Conservation (phyloP, 2,329 filamentous ascomycete species). For the Phaeosphaeria sp. region DNA sequence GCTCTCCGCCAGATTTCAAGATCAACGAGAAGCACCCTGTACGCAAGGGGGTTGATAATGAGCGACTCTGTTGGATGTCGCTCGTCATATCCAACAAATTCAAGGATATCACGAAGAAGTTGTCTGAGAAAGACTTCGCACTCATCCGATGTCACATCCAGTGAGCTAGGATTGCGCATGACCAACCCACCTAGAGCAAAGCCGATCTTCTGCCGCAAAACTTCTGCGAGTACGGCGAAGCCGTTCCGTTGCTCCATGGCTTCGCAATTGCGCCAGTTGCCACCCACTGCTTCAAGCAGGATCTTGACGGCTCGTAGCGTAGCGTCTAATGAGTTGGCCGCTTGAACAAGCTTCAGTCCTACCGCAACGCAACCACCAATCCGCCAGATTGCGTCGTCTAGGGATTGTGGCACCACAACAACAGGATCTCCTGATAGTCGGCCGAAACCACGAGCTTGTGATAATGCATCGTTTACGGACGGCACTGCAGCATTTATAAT, state of each 20-base stretch:
- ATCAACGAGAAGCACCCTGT: constrained; percentile 89
- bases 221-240: constrained; percentile 83
- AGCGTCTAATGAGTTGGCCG: constrained; percentile 72
- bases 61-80: constrained; percentile 83
- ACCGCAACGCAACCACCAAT: constrained; percentile 90
- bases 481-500: constrained; percentile 89
- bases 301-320: constrained; percentile 81
- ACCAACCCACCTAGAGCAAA: constrained; percentile 51
- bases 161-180: constrained; percentile 55
- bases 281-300: constrained; percentile 82
- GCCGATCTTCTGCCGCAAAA: constrained; percentile 83
- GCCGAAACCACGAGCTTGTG: constrained; percentile 78
- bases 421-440: constrained; percentile 84
- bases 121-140: constrained; percentile 61
- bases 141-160: constrained; percentile 47
- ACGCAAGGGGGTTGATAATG: constrained; percentile 94
- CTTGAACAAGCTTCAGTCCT: constrained; percentile 82
- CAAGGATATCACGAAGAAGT: constrained; percentile 77
- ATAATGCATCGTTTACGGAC: constrained; percentile 86
- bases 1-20: constrained; percentile 86
- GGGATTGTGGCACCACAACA: constrained; percentile 77
- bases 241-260: constrained; percentile 97
- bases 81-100: constrained; percentile 88
- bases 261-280: constrained; percentile 97
- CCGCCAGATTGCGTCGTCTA: constrained; percentile 93